Evolutionary conservation across 345 rosid genomes (phyloP), one percentile per base, ranked within the genome.

Genomic region (Kernera saxatilis): DNA sequence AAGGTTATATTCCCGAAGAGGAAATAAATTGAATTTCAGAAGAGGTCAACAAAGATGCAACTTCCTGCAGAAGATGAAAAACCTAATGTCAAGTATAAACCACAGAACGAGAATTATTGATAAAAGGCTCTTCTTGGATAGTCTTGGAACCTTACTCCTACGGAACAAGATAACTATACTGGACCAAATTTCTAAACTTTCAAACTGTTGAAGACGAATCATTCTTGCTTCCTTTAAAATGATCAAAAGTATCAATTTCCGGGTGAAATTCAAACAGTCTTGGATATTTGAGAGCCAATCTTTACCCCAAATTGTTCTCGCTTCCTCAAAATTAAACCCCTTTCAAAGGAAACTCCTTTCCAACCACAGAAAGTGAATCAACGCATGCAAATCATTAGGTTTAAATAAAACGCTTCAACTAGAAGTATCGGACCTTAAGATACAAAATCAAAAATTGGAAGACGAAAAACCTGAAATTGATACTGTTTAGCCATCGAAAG

Each of bases 281-380:
- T 25, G 25, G 17, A 49, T 27, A 22, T 5, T 17, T 26, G 1
- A 60, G 60, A 59, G 9, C 57, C 59, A 26, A 60, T 37, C 13
- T 49, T 39, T 25, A 52, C 65, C 56, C 59, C 11, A 65, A 63
- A 26, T 9, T 29, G 39, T 54, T 54, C 37, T 10, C 18, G 57
- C 0, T 23, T 72, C 36, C 27, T 51, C 54, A 22, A 56, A 73
- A 18, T 37, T 5, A 33, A 44, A 44, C 57, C 77, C 22, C 35
- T 53, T 3, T 32, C 17, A 53, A 64, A 52, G 64, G 57, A 72
- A 32, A n/a, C 70, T 52, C 49, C 39, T 64, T 63, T 53, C 9
- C n/a, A 71, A 30, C 23, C 50, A 59, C 37, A 59, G 10, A 29
- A 43, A 32, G 13, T n/a, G 19, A 40, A 17, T 29, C 13, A 56